Percentiles rank a stretch among this genome's conserved stretches.
Conservation (phyloP, 331 rosid species). For the Malus hybrid region DNA sequence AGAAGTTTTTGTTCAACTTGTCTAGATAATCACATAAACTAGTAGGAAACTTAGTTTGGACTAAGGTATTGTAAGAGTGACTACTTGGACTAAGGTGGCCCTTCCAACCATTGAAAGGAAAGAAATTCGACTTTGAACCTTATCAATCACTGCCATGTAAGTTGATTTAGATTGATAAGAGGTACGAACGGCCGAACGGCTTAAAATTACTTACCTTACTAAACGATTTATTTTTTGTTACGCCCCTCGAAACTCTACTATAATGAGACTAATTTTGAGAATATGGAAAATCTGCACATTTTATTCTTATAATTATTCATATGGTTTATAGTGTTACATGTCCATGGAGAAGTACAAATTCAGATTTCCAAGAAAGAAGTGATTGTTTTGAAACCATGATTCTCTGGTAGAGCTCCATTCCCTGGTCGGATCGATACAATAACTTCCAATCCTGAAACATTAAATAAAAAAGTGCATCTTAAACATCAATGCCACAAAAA, state of each 20-base stretch:
- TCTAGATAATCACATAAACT: no score
- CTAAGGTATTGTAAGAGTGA: no score
- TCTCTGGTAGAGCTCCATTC: conserved; percentile 82
- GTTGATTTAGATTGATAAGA: neutral
- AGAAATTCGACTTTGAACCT: no score
- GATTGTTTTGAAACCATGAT: conserved; percentile 74
- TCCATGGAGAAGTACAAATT: conserved; percentile 14
- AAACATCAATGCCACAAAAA: neutral
- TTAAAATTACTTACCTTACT: no score
- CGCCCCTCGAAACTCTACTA: no score
- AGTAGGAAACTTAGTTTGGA: no score
- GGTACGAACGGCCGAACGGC: neutral
- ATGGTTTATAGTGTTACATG: conserved; percentile 2
- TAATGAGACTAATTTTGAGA: neutral
- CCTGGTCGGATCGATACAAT: conserved; percentile 82
- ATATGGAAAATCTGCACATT: neutral
- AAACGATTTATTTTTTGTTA: no score
- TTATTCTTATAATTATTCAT: neutral
- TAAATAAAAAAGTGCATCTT: neutral
- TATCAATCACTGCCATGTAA: no score
- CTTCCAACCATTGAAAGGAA: no score
- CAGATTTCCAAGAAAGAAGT: conserved; percentile 63
- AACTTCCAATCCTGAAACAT: conserved; percentile 73
- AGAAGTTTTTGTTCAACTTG: no score
- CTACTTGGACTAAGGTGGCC: no score